Conservation (phyloP, 805 yeast species). For the Wickerhamomyces silvicola region DNA sequence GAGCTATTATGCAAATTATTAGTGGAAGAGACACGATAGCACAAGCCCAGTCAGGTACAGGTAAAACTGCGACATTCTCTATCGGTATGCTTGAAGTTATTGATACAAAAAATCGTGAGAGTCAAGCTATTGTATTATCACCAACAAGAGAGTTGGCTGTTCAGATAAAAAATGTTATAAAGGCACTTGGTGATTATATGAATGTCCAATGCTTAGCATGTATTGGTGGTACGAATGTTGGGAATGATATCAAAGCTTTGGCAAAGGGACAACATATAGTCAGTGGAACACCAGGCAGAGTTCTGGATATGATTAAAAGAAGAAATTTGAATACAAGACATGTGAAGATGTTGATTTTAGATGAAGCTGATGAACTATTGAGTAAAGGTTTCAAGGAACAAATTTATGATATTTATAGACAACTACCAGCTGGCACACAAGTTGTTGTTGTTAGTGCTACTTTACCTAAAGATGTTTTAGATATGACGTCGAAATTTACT, state of each 20-base stretch:
- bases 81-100: conserved; percentile 87
- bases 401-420: conserved; percentile 84
- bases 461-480: conserved; percentile 84
- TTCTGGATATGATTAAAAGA: conserved; percentile 83
- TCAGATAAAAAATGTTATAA: conserved; percentile 86
- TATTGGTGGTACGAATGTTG: conserved; percentile 86
- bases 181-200: conserved; percentile 82
- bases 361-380: conserved; percentile 95
- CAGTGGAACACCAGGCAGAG: conserved; percentile 98
- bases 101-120: conserved; percentile 62
- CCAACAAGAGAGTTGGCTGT: conserved; percentile 96
- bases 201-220: conserved; percentile 84
- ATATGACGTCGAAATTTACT: conserved; percentile 87
- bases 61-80: conserved; percentile 97
- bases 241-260: conserved; percentile 72
- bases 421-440: conserved; percentile 79
- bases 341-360: conserved; percentile 82
- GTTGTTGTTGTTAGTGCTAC: conserved; percentile 96
- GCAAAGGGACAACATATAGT: conserved; percentile 82
- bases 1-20: conserved; percentile 94
- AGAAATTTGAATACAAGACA: conserved; percentile 66
- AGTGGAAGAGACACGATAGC: conserved; percentile 94
- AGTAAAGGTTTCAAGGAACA: conserved; percentile 93
- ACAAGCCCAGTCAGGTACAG: conserved; percentile 99
- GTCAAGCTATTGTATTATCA: conserved; percentile 86